A percentile compares a stretch with the other conserved stretches of the same genome.
Evolutionary conservation across 78 protist species (phyloP).

Genomic region (Dictyostelium firmibasis): DNA sequence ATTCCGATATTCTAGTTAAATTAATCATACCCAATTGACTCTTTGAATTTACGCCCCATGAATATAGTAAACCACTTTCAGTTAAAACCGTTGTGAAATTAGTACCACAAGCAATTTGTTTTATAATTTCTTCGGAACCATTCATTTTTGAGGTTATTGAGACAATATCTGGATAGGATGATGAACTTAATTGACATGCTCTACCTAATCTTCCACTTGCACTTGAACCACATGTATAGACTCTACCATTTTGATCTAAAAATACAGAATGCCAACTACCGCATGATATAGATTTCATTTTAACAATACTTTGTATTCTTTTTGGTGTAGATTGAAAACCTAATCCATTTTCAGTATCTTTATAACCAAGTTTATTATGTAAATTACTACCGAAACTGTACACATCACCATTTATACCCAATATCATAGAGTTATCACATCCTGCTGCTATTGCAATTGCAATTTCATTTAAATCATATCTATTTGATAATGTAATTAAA

Average conservation of each 20-base stretch:
- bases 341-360: not conserved
- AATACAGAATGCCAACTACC: conserved; percentile 42
- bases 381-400: conserved; percentile 28
- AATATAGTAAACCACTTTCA: not conserved
- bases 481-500: not conserved
- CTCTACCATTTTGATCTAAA: not conserved
- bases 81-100: conserved; percentile 21
- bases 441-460: not conserved
- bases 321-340: conserved; percentile 43
- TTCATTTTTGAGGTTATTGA: not conserved
- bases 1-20: not conserved
- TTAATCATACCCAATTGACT: not conserved
- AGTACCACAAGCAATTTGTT: conserved; percentile 34
- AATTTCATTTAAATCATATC: not conserved
- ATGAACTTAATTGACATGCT: not conserved
- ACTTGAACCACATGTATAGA: conserved; percentile 44
- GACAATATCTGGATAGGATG: not conserved
- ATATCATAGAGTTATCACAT: not conserved
- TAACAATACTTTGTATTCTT: not conserved
- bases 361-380: not conserved
- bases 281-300: not conserved
- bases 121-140: conserved; percentile 2
- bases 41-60: conserved; percentile 5
- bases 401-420: conserved; percentile 28
- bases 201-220: not conserved